Evolutionary conservation across 352 stramenopile species (phyloP).

Genomic region (Pythium periplocum): DNA sequence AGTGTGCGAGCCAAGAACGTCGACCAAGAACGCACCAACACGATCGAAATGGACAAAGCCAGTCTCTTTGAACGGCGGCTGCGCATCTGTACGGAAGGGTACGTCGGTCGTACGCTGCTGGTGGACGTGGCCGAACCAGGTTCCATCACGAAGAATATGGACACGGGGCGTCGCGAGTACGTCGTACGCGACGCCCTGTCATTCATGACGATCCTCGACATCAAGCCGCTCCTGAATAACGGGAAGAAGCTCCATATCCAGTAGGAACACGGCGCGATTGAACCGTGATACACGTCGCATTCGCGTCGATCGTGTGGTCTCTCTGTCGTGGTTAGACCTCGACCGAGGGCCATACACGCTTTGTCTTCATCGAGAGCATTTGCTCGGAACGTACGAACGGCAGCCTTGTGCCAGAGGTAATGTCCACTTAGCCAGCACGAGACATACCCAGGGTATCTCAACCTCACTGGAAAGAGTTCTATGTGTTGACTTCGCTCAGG

Average conservation of each 20-base stretch:
- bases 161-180: constrained; percentile 28
- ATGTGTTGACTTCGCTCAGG: no score
- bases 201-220: constrained; percentile 39
- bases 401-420: no score
- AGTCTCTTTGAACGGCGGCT: constrained; percentile 46
- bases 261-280: no score
- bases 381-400: no score
- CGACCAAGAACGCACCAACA: neutral
- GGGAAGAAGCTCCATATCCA: constrained; percentile 28
- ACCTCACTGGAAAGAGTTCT: no score
- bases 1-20: neutral
- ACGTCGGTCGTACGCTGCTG: constrained; percentile 30
- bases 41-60: constrained; percentile 11
- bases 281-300: no score
- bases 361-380: no score
- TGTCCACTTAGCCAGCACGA: no score
- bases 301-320: no score
- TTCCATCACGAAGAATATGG: constrained; percentile 20
- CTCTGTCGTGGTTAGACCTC: no score
- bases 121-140: constrained; percentile 30
- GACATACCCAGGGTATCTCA: no score
- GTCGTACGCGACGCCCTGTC: constrained; percentile 35
- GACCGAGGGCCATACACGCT: no score
- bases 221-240: constrained; percentile 43
- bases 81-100: constrained; percentile 25